Base-by-base conservation (phyloP, 441 rosid genomes). In the Mallotus repandus region DNA sequence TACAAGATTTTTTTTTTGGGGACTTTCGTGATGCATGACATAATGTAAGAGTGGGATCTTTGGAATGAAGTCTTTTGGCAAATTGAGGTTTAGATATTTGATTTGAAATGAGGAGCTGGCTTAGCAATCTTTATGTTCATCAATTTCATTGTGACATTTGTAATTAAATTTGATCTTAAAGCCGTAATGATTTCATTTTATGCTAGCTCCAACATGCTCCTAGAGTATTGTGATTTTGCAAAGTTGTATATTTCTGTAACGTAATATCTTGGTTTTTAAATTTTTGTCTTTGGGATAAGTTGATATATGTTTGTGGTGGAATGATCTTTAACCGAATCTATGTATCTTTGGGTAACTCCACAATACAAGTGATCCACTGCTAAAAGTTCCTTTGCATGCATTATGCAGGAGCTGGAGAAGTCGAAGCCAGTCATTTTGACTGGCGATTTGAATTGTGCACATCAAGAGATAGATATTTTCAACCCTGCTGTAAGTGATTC, bases 361-460 rank as follows among this genome's bases (percentile, higher is more conserved):
- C 4, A 10, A 35, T 22, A 13, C 41, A 9, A 22, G 63, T 67
- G 21, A 73, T 62, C 8, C 52, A 59, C 25, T 60, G 58, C 66
- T 61, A 76, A 48, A 35, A 65, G 67, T 32, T 70, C 2, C 53
- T 79, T 78, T 43, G 41, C 68, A 57, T 70, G 65, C 32, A 68
- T 72, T 67, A 52, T 77, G 71, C 86, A 94, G 98, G 97, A 91
- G 81, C 84, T 94, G 81, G 96, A 91, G 75, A 94, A 89, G 90
- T 83, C 87, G 60, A 91, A 94, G 84, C 98, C 99, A 61, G 98
- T 94, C 66, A 91, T 94, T 81, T 88, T 94, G 85, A 87, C 96
- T 5, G 97, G 99, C 38, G 98, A 94, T 89, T 75, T 94, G 35
- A 95, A 95, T 75, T 95, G 99, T 84, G 97, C 97, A 62, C 97